phyloP scores from a whole-genome alignment of 768 basidiomycete genomes.

The Tricholoma flavovirens region DNA sequence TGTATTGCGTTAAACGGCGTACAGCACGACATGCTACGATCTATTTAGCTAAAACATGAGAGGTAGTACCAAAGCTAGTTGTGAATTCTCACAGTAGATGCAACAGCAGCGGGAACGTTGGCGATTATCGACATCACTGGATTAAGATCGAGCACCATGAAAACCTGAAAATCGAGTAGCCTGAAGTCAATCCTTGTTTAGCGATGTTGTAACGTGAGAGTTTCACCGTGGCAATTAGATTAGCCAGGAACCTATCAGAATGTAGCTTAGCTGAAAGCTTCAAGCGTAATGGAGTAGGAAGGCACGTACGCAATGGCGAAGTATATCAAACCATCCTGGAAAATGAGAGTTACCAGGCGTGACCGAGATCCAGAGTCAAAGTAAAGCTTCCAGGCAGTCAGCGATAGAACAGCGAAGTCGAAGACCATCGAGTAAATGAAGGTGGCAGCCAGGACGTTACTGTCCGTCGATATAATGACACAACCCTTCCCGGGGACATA shows the following conservation, averaged over 20 bases:
- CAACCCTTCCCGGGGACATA: constrained; percentile 50
- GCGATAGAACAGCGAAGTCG: constrained; percentile 55
- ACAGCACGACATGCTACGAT: constrained; percentile 58
- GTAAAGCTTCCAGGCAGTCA: constrained; percentile 59
- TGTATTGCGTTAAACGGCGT: constrained; percentile 60
- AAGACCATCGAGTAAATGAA: constrained; percentile 76
- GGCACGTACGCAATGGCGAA: constrained; percentile 61
- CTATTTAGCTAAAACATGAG: constrained; percentile 25
- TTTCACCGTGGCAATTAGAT: constrained; percentile 59
- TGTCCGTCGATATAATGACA: constrained; percentile 54
- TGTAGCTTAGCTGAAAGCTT: constrained; percentile 8
- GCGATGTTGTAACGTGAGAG: background rate
- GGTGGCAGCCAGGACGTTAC: constrained; percentile 51
- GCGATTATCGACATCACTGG: constrained; percentile 70
- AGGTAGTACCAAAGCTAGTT: background rate
- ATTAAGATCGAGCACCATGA: constrained; percentile 66
- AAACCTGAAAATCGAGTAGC: constrained; percentile 25
- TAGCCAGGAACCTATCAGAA: constrained; percentile 53
- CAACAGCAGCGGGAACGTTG: constrained; percentile 67
- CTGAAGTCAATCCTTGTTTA: background rate
- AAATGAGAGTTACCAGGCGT: constrained; percentile 58
- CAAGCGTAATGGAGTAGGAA: background rate
- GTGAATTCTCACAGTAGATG: constrained; percentile 40
- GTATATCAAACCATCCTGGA: constrained; percentile 68
- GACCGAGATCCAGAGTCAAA: constrained; percentile 40